Base-by-base conservation (phyloP, 371 early-diverging fungal genomes). In the Syncephalis fuscata region DNA sequence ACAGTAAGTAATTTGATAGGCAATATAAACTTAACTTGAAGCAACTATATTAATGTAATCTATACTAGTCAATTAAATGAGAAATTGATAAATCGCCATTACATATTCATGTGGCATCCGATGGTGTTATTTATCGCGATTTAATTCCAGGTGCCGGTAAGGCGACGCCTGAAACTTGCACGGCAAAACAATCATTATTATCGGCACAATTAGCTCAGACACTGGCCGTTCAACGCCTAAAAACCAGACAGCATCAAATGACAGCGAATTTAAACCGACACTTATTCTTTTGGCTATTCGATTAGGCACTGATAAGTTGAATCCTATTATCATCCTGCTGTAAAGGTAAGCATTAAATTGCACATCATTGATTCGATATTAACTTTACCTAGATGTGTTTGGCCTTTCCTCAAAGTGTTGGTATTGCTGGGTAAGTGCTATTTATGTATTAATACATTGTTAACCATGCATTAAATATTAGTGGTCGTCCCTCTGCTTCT, bases 401-500 rank as follows among this genome's bases (percentile, higher is more conserved):
- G 60, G 67, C 65, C 46, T 67, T 87, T 38, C 78, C 83, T 23
- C 78, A 79, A 40, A 82, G 78, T 44, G 72, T 90, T 5, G 93
- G 93, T 16, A 83, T 94, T 49, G 91, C 89, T 26, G 95, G 93
- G 79, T 79, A 68, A 56, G 64, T 61, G 52, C 48, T 17, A 10
- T 50, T 24, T 57, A 54, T 32, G 32, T 32, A 32, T 32, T 11
- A 32, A 7, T 11, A 32, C 11, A 4, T 11, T 32, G 53, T 50
- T 41, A 50, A 3, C 45, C 16, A 32, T 25, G 4, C 4, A 32
- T 55, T 20, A 24, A 21, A 38, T 42, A 38, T 1, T 59, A 80
- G 83, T 27, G 97, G 97, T 16, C 71, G 85, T 50, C 95, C 97
- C 2, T 87, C 88, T 46, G 86, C 90, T 15, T 91, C 94, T 0